These are phyloP conservation scores for Cubamyces lactineus DNA, from an alignment of 768 basidiomycete genomes.

Conservation along the genomic window DNA sequence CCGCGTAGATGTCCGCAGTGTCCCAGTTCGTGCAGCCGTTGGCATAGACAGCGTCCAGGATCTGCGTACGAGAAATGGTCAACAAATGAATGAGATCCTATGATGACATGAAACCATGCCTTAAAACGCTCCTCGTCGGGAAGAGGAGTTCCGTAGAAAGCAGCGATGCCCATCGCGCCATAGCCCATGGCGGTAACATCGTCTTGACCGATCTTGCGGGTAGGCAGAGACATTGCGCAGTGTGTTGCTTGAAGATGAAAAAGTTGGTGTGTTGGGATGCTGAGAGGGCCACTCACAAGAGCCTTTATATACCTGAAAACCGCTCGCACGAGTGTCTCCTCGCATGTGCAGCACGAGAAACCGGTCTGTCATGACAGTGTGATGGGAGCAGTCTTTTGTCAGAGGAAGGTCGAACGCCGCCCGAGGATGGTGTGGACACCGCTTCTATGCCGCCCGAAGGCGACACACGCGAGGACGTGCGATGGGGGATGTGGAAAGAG, in stretches of 20 bases:
- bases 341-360: too few relatives aligned
- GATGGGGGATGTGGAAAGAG: too few relatives aligned
- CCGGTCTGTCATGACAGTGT: too few relatives aligned
- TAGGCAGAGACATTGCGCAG: slow-evolving; percentile 35
- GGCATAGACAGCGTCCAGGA: slow-evolving; percentile 45
- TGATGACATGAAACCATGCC: slow-evolving; percentile 37
- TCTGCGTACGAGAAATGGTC: slow-evolving; percentile 27
- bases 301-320: too few relatives aligned
- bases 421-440: too few relatives aligned
- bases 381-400: too few relatives aligned
- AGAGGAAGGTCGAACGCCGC: too few relatives aligned
- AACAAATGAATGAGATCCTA: slow-evolving; percentile 25
- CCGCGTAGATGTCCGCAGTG: slow-evolving; percentile 45
- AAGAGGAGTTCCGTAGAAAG: slow-evolving; percentile 46
- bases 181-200: slow-evolving; percentile 57
- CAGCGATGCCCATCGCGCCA: slow-evolving; percentile 61
- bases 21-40: too few relatives aligned
- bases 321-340: too few relatives aligned
- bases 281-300: too few relatives aligned
- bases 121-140: slow-evolving; percentile 62
- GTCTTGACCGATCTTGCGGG: slow-evolving; percentile 49
- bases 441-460: too few relatives aligned
- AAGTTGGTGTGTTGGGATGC: slow-evolving; percentile 11
- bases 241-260: slow-evolving; percentile 29
- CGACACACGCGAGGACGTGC: too few relatives aligned